phyloP scores from a whole-genome alignment of 176 grass and related monocot species.

The Metroxylon sagu region DNA sequence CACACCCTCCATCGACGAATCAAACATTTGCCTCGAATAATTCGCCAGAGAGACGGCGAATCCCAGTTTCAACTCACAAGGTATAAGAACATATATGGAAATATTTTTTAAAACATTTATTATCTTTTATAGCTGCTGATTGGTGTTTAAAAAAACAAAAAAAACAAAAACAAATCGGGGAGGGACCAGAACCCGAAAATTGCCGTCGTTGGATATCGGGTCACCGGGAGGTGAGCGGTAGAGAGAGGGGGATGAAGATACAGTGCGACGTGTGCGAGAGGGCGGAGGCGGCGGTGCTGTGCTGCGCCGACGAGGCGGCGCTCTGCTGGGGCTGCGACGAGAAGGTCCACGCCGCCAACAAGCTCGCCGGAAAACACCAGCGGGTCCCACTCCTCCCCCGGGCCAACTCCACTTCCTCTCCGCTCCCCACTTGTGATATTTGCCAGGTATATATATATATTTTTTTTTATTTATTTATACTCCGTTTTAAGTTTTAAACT shows the following conservation, averaged over 20 bases:
- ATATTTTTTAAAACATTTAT: too few species aligned
- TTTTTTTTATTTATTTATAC: background rate
- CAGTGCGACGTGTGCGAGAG: constrained; percentile 63
- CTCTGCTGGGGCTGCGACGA: constrained; percentile 56
- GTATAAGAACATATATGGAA: too few species aligned
- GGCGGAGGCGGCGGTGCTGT: constrained; percentile 52
- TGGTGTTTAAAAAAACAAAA: too few species aligned
- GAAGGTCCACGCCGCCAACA: constrained; percentile 76
- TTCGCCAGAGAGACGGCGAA: too few species aligned
- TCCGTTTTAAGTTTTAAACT: too few species aligned
- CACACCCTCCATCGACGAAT: too few species aligned
- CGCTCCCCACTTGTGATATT: constrained; percentile 50
- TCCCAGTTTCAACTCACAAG: too few species aligned
- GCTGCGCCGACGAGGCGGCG: constrained; percentile 45
- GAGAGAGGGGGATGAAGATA: constrained; percentile 43
- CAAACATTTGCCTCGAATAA: too few species aligned
- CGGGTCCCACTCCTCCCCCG: constrained; percentile 49
- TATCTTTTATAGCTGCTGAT: too few species aligned
- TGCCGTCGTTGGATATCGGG: too few species aligned
- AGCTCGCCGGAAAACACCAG: constrained; percentile 67
- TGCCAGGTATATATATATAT: constrained; percentile 41
- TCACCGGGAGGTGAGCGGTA: background rate
- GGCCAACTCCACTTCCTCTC: constrained; percentile 10
- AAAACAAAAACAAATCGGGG: too few species aligned
- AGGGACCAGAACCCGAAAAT: too few species aligned